Conservation (phyloP, 2,329 filamentous ascomycete species). For the Graphilbum sp. region DNA sequence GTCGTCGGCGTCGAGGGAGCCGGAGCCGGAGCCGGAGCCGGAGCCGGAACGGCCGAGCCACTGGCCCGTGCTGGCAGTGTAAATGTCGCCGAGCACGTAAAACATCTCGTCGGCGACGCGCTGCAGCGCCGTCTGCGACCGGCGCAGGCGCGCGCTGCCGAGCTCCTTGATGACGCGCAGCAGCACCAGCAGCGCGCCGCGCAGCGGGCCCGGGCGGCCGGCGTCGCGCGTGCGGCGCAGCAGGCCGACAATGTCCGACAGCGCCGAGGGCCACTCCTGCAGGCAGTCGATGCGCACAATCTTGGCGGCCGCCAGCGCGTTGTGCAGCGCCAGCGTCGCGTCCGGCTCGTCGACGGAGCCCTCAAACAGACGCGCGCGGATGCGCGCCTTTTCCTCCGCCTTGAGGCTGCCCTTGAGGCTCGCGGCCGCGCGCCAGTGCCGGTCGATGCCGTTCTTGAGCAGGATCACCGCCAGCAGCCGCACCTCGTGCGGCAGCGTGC, state of each 20-base stretch:
- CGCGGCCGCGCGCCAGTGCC: constrained; percentile 64
- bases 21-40: no score
- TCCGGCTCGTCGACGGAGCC: constrained; percentile 65
- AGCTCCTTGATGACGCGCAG: constrained; percentile 85
- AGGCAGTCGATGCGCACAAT: constrained; percentile 83
- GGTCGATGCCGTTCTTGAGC: constrained; percentile 92
- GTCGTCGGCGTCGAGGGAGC: constrained; percentile 29
- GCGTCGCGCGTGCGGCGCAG: constrained; percentile 42
- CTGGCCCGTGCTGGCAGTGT: constrained; percentile 51
- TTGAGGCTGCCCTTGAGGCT: constrained; percentile 46
- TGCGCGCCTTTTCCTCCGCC: constrained; percentile 57
- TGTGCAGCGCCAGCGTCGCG: constrained; percentile 64
- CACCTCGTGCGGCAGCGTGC: constrained; percentile 56
- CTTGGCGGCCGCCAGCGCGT: constrained; percentile 75
- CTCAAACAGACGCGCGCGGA: constrained; percentile 59
- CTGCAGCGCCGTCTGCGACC: constrained; percentile 61
- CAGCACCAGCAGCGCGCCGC: constrained; percentile 58
- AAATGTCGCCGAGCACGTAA: constrained; percentile 63
- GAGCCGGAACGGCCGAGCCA: no score
- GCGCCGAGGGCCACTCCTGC: constrained; percentile 57
- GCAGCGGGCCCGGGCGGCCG: constrained; percentile 45
- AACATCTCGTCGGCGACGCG: constrained; percentile 69
- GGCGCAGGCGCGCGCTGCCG: constrained; percentile 59
- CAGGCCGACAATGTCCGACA: constrained; percentile 43
- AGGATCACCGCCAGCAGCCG: constrained; percentile 86